Base-by-base conservation (phyloP, 192 early-diverging fungal genomes). In the Gryganskiella cystojenkinii region DNA sequence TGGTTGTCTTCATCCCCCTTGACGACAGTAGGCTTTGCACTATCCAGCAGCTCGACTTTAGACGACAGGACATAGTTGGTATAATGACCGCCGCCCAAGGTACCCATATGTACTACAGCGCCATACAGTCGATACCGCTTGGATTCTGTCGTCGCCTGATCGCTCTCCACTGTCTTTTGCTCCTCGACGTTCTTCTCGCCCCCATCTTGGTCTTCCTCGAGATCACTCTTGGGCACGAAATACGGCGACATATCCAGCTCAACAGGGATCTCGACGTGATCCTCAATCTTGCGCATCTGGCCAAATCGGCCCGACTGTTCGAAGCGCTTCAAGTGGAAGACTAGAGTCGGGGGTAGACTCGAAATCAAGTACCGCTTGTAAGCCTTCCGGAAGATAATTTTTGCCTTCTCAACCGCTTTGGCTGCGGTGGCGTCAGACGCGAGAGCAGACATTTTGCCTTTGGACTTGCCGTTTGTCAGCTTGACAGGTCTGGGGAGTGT, bases 321-420 rank as follows among this genome's bases (percentile, higher is more conserved):
- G 35, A 85, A 85, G 9, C 83, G 65, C 62, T 85, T 85, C 44
- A 85, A 45, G 42, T 85, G 83, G 25, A 85, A 61, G 5, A 85
- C 72, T 5, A 85, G 42, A 7, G 81, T 81, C 13, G 78, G 81
- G 2, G 83, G 83, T 11, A 76, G 46, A 11, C 61, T 44, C 22
- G 72, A 74, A 34, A 85, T 60, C 17, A 85, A 35, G 45, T 82
- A 82, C 9, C 83, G 81, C 56, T 82, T 81, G 46, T 55, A 78
- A 1, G 70, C 83, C 24, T 66, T 72, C 0, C 72, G 78, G 46
- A 82, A 79, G 19, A 82, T 68, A 24, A 56, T 52, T 50, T 81
- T 67, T n/a, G 44, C 31, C 24, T 50, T 65, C 19, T 50, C 47
- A 17, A 47, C 58, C n/a, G 52, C 33, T 7, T 55, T 56, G n/a